These are phyloP conservation scores for bread wheat (Triticum aestivum) DNA, from an alignment of 176 grass and related monocot genomes.

Conservation along the genomic window IWGSC_CS_RefSeq_v2.1 NC_057798.1:787518767-787519266, in stretches of 20 bases:
- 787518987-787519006: neutral
- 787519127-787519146: neutral
- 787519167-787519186: neutral
- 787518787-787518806: neutral
- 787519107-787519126: neutral
- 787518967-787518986: neutral
- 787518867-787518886: neutral
- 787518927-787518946: neutral
- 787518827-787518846: neutral
- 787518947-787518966: neutral
- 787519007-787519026: neutral
- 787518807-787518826: neutral
- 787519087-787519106: slow-evolving; percentile 67
- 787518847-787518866: neutral
- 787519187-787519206: neutral
- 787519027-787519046: slow-evolving; percentile 88
- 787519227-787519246: slow-evolving; percentile 11
- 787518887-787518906: neutral
- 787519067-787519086: slow-evolving; percentile 87
- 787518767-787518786: neutral
- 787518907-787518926: neutral
- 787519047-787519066: slow-evolving; percentile 76
- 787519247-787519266: slow-evolving; percentile 57
- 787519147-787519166: neutral
- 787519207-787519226: neutral